These are phyloP conservation scores for Populus ilicifolia DNA, from an alignment of 345 rosid species.

Conservation along the genomic window DNA sequence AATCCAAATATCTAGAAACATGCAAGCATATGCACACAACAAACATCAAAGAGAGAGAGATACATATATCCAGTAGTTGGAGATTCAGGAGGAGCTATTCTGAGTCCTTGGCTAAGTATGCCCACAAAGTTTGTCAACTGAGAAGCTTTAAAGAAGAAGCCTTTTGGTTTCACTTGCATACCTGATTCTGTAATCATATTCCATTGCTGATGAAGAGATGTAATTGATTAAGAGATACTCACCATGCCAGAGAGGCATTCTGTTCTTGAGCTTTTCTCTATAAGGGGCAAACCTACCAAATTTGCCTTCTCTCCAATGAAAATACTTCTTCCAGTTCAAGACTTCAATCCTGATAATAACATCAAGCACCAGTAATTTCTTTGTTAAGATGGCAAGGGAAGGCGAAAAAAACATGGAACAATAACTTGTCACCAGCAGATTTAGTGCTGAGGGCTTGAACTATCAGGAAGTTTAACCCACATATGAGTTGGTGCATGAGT, in stretches of 20 bases:
- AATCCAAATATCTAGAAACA: no score
- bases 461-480: slow-evolving; percentile 33
- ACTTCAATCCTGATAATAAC: slow-evolving; percentile 63
- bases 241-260: slow-evolving; percentile 97
- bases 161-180: background rate
- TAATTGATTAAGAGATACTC: slow-evolving; percentile 12
- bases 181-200: background rate
- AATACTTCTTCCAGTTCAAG: slow-evolving; percentile 92
- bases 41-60: no score
- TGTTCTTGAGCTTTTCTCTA: slow-evolving; percentile 64
- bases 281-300: slow-evolving; percentile 71
- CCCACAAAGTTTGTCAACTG: no score
- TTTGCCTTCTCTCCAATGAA: slow-evolving; percentile 89
- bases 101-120: no score
- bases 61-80: no score
- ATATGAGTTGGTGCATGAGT: slow-evolving; percentile 96
- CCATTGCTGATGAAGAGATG: background rate
- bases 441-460: background rate
- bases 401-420: background rate
- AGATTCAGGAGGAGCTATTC: no score
- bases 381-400: background rate
- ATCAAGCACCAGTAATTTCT: slow-evolving; percentile 3
- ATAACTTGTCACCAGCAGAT: background rate
- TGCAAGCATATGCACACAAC: no score
- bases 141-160: background rate